A percentile compares a stretch with the other conserved stretches of the same genome.
Evolutionary conservation across 129 eudicot species (phyloP).

Genomic region (Chrysanthemum lavandulifolium): DNA sequence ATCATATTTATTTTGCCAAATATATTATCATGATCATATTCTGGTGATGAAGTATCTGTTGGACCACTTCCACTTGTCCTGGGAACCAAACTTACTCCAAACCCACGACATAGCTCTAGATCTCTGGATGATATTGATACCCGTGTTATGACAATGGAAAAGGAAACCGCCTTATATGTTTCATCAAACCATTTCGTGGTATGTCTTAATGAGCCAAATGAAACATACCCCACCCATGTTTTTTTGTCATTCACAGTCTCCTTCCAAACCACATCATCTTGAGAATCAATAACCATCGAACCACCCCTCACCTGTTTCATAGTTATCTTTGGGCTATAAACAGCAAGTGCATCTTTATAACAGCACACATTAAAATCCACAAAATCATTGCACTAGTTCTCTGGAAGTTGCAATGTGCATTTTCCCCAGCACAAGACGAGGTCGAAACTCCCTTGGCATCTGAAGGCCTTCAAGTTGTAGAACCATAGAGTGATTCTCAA

Average conservation of each 20-base stretch:
- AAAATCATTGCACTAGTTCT: not conserved
- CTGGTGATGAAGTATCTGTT: not conserved
- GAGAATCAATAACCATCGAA: not conserved
- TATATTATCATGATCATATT: not conserved
- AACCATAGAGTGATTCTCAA: not conserved
- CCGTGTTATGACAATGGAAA: not conserved
- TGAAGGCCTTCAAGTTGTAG: not conserved
- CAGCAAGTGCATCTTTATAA: not conserved
- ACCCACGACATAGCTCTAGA: not conserved
- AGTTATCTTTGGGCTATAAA: not conserved
- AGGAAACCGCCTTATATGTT: not conserved
- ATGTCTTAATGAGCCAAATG: constrained; percentile 2
- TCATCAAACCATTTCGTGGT: not conserved
- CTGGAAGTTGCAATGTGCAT: not conserved
- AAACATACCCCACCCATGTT: not conserved
- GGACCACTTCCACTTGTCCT: not conserved
- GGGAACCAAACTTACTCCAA: not conserved
- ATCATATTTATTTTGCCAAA: not conserved
- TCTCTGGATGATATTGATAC: not conserved
- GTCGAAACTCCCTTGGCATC: not conserved
- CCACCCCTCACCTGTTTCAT: not conserved
- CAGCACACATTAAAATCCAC: not conserved
- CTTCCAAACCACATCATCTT: not conserved
- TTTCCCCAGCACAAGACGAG: not conserved
- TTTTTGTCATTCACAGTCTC: not conserved